Evolutionary conservation across 148 eudicot genomes (phyloP).

Genomic region (Camellia lanceoleosa): DNA sequence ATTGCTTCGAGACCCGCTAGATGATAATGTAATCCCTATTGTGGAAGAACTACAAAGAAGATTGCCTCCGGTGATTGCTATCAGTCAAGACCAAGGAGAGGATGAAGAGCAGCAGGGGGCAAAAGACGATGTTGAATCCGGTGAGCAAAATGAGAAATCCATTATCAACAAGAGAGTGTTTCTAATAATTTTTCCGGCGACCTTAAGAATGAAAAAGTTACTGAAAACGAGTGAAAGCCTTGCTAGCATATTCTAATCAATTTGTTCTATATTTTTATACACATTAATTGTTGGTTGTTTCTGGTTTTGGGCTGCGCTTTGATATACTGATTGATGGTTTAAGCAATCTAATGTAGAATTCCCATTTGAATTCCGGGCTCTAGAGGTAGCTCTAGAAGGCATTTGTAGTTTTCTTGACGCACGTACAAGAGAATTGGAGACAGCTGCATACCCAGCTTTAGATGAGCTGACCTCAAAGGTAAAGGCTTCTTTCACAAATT

Average conservation of each 20-base stretch:
- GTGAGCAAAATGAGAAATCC: slow-evolving; percentile 19
- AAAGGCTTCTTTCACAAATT: slow-evolving; percentile 3
- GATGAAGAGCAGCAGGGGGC: slow-evolving; percentile 49
- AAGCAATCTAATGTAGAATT: slow-evolving; percentile 44
- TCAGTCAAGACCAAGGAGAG: slow-evolving; percentile 49
- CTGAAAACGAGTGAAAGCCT: no score
- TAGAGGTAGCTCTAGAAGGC: slow-evolving; percentile 90
- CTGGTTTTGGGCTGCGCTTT: background rate
- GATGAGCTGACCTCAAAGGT: slow-evolving; percentile 93
- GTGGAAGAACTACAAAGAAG: slow-evolving; percentile 79
- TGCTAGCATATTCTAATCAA: background rate
- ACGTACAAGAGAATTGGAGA: slow-evolving; percentile 71
- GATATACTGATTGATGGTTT: slow-evolving; percentile 12
- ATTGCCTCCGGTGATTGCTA: slow-evolving; percentile 34
- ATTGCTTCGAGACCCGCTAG: slow-evolving; percentile 68
- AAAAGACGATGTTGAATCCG: slow-evolving; percentile 33
- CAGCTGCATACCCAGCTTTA: slow-evolving; percentile 86
- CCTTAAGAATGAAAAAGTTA: background rate
- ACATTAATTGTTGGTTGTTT: background rate
- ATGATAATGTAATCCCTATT: slow-evolving; percentile 66
- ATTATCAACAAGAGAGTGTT: background rate
- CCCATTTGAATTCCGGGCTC: slow-evolving; percentile 86
- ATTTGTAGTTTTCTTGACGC: slow-evolving; percentile 85
- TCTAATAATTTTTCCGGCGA: background rate
- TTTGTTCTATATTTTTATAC: background rate